Evolutionary conservation across 495 filamentous ascomycete species (phyloP), one percentile per base, ranked within the genome.

Genomic region (Daldinia decipiens): DNA sequence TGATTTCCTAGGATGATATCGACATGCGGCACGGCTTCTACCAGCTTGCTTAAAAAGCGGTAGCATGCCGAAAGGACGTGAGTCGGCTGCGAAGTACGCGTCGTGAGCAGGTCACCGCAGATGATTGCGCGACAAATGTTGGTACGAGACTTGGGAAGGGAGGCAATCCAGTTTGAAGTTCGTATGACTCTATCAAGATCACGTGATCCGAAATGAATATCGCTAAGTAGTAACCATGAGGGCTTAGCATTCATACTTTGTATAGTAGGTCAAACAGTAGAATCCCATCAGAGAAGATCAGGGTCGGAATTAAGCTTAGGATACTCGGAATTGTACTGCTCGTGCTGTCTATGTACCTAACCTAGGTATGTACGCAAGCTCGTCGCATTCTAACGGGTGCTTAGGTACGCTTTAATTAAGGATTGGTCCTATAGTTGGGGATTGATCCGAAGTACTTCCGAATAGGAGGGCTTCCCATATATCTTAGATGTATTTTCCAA

Each of bases 1-100:
- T 79, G 77, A 39, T 79, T 79, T 26, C 78, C 78, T 31, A 79
- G 59, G 8, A 79, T 54, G 52, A 79, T 65, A 47, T 79, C 72
- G 47, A 79, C 61, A 45, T 68, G 76, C 19, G 78, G 78, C 29
- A 78, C 75, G 38, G 73, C 68, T 3, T 62, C 51, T n/a, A 62
- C 70, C 32, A 79, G 61, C 17, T 65, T 45, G 47, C 64, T 65
- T 40, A 79, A 65, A 62, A 79, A 79, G 58, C 68, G 70, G 52
- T 74, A 77, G 17, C 72, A 73, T 13, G 77, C 71, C 11, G 78
- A 76, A 19, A 79, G 60, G 13, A 78, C 78, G 21, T 77, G 72
- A 1, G 77, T 77, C 11, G 62, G 67, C 75, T 76, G 77, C 36
- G 66, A 73, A 29, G 77, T 68, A 9, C 78, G 78, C 45, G 73